Percentiles rank a stretch among this genome's conserved stretches.
Conservation (phyloP, 129 eudicot genomes). For the Tagetes patula region DNA sequence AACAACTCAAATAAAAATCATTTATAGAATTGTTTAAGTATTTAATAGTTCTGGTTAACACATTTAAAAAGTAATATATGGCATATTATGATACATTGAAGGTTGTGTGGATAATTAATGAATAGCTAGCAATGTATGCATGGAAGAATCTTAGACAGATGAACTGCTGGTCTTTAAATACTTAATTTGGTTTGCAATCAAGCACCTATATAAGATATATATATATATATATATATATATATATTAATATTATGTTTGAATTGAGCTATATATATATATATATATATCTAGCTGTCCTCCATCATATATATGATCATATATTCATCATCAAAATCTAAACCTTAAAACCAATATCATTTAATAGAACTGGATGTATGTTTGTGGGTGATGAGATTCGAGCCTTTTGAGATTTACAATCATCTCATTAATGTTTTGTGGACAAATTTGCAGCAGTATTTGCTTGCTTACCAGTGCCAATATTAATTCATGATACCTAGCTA, state of each 20-base stretch:
- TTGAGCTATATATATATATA: neutral
- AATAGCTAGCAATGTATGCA: conserved; percentile 6
- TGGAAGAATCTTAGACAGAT: conserved; percentile 15
- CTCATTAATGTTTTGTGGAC: conserved; percentile 12
- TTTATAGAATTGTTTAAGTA: too few species aligned
- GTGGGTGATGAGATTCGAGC: conserved; percentile 14
- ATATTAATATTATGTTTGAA: neutral
- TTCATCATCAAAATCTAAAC: neutral
- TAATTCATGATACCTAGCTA: conserved; percentile 13
- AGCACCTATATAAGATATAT: conserved; percentile 3
- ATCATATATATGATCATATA: neutral
- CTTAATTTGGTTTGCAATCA: conserved; percentile 16
- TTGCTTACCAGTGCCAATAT: conserved; percentile 15
- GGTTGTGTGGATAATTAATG: conserved; percentile 17
- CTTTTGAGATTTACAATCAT: neutral
- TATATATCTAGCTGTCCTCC: conserved; percentile 17
- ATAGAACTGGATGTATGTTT: conserved; percentile 2
- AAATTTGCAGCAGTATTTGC: conserved; percentile 20
- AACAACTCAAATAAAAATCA: too few species aligned
- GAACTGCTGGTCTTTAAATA: conserved; percentile 19
- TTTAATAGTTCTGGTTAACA: too few species aligned
- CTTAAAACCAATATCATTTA: neutral
- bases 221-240: neutral
- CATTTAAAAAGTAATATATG: neutral
- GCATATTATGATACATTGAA: conserved; percentile 1